Base-by-base conservation (phyloP, 768 basidiomycete species). In the Trametes punicea region DNA sequence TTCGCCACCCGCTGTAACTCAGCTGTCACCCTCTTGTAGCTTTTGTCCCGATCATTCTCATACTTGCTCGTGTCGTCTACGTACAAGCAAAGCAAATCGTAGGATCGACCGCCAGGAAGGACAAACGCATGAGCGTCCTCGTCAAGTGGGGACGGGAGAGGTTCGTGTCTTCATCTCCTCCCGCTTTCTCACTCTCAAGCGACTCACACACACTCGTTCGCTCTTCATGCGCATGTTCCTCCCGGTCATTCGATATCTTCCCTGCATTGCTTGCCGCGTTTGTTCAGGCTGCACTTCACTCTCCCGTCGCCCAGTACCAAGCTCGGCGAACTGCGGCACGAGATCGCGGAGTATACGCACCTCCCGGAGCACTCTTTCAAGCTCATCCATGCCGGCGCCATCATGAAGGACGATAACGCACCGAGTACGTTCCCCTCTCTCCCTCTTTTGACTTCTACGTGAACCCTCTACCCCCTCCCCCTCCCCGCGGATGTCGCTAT, bases 381-480 rank as follows among this genome's bases (percentile, higher is more conserved):
- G 69, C 80, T 98, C 65, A 84, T 98, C 60, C 86, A 89, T 73
- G 83, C 88, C 42, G 96, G 96, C 34, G 93, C 91, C 1, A 81
- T 97, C 70, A 88, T 98, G 81, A 88, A 86, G 62, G 92, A 96
- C 67, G 85, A 93, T 68, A 68, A 73, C 55, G 80, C 82, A 7
- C 80, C 85, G 42, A 73, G 85, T 88, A 60, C 62, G 74, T 80
- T 67, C 36, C 56, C 15, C 18, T 54, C 52, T 38, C 51, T 44
- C 40, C 54, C 15, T 31, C 15, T 34, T 31, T 31, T 45, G 9
- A n/a, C 26, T 38, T 20, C 45, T 18, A 55, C 38, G n/a, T n/a
- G n/a, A n/a, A n/a, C n/a, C n/a, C n/a, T n/a, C n/a, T n/a, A n/a
- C n/a, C n/a, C n/a, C n/a, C n/a, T n/a, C n/a, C n/a, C n/a, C n/a